phyloP scores from a whole-genome alignment of 257 asterid species.

The Mentha longifolia region DNA sequence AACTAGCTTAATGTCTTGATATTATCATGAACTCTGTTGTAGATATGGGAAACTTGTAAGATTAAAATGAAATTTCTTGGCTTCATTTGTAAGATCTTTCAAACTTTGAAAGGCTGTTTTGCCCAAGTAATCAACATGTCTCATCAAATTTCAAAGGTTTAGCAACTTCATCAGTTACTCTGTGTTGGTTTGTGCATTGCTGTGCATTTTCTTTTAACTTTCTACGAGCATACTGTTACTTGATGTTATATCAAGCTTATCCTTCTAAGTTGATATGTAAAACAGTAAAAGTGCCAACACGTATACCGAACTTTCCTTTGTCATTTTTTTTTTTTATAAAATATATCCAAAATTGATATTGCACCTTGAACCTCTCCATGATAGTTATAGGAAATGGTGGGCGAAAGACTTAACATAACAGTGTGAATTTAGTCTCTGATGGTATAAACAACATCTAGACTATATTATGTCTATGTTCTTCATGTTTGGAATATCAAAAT shows the following conservation, averaged over 20 bases:
- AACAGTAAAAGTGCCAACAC: slow-evolving; percentile 1
- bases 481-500: slow-evolving; percentile 3
- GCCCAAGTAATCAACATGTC: no score
- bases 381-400: neutral
- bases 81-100: no score
- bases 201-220: neutral
- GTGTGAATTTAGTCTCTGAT: slow-evolving; percentile 18
- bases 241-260: neutral
- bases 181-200: no score
- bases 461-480: neutral
- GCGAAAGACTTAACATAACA: neutral
- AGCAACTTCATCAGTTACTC: no score
- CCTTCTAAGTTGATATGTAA: slow-evolving; percentile 8
- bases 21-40: no score
- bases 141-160: no score
- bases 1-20: no score
- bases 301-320: neutral
- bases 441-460: slow-evolving; percentile 17
- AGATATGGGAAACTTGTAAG: no score
- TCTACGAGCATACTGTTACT: neutral
- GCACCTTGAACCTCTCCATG: slow-evolving; percentile 6
- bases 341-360: neutral
- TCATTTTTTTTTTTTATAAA: neutral
- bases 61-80: no score
- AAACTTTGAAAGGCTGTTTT: no score